Evolutionary conservation across 345 rosid genomes (phyloP), one percentile per base, ranked within the genome.

Genomic region (Eucalyptus sp.): DNA sequence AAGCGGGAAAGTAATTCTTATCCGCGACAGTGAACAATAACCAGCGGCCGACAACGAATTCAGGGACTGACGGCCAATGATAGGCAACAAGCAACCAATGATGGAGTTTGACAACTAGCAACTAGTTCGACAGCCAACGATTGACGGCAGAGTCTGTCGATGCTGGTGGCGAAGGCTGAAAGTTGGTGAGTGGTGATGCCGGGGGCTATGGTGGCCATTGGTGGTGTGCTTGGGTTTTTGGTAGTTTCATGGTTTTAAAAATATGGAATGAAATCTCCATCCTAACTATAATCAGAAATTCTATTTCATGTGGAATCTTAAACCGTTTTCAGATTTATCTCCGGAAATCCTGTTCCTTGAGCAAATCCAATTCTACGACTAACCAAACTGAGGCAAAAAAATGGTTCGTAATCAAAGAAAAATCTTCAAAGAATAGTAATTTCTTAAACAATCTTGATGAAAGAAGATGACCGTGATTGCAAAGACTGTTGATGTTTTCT

Each of bases 141-240:
- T 0, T 17, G 1, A 68, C 7, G 3, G 1, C 24, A 10, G 24
- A 68, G 80, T 33, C 44, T 7, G 4, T 68, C 24, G 24, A 68
- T 33, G 43, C 11, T 68, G 13, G 80, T 68, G 66, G 80, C 24
- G 1, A 16, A 68, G 43, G 43, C 0, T 2, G 43, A 18, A 31
- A 20, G 80, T 9, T 17, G 80, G 44, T 2, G 44, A 33, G 24
- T 17, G 79, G 76, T 2, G 10, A 15, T 64, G 76, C 20, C 5
- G 3, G 33, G 76, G 76, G 41, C 41, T 13, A 5, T 14, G 76
- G 41, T 8, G 43, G 24, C 4, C 10, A 0, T 8, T 33, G 44
- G 43, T 33, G 44, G 80, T 68, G 43, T 37, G 37, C 17, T 68
- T 68, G 80, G 44, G 43, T 31, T 68, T 68, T 68, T 8, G 24